Base-by-base conservation (phyloP, 345 rosid genomes). In the Citrus trifoliata region DNA sequence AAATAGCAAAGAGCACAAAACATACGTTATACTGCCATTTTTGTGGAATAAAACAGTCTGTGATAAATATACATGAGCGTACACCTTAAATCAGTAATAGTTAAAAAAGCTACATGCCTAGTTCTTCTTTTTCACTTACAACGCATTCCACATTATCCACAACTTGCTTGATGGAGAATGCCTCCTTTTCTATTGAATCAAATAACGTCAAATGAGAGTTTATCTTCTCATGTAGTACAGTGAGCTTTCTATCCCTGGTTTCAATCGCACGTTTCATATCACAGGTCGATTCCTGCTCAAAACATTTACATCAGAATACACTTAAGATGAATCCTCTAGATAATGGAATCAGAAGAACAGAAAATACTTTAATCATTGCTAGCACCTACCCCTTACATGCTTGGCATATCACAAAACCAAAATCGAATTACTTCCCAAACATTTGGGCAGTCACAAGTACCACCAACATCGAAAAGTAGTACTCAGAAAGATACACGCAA, bases 171-270 rank as follows among this genome's bases (percentile, higher is more conserved):
- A 91, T 81, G 27, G 81, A 82, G n/a, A 85, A 86, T 80, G 94
- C 93, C 85, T 89, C 95, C 79, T 82, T 92, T 87, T 89, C 93
- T 79, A 93, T 93, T 21, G 94, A 90, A 85, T 92, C 95, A 77
- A 93, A 89, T 81, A 92, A 80, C 19, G 87, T 78, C n/a, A 90
- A 67, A 71, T 93, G 97, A 85, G 93, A 86, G 63, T 87, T 79
- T 76, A 93, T 71, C 85, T 90, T 89, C 84, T 90, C 87, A 2
- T 81, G 77, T 67, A 92, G 84, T 69, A 80, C 70, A 35, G 35
- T 55, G 46, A 90, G 82, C 79, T 88, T 92, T 79, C 87, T 88
- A 60, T 92, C 90, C 72, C 83, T 87, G 58, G 84, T 80, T 80
- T 89, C 92, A 84, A 90, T 79, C 35, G 93, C 76, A 70, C 83